Evolutionary conservation across 2,329 filamentous ascomycete species (phyloP).

Genomic region (Monosporascus cannonballus): DNA sequence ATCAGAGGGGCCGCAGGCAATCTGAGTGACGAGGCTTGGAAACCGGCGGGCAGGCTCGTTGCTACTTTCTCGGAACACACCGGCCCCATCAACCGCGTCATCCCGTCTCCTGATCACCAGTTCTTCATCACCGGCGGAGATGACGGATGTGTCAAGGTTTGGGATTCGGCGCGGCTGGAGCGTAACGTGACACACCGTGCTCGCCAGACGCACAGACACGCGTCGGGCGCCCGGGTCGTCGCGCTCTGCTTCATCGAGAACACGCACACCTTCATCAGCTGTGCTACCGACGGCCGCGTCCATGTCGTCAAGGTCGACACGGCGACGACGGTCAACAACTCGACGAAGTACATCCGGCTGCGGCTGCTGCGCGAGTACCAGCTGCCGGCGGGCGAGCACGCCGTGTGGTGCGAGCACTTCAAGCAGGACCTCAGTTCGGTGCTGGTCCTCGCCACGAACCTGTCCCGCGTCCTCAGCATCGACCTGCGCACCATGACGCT

Average conservation of each 20-base stretch:
- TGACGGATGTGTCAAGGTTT: conserved; percentile 85
- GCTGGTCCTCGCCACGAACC: conserved; percentile 79
- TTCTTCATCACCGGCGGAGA: conserved; percentile 95
- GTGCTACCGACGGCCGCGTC: conserved; percentile 82
- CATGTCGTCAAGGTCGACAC: conserved; percentile 79
- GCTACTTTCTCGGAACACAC: conserved; percentile 86
- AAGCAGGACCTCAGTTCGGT: conserved; percentile 76
- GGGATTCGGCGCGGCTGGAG: conserved; percentile 86
- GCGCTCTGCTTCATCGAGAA: conserved; percentile 88
- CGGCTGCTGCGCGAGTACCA: conserved; percentile 73
- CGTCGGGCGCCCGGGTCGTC: conserved; percentile 64
- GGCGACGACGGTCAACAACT: conserved; percentile 31
- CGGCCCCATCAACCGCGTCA: conserved; percentile 73
- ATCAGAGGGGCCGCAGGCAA: conserved; percentile 43
- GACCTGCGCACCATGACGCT: conserved; percentile 83
- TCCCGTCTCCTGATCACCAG: conserved; percentile 79
- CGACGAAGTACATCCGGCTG: conserved; percentile 72
- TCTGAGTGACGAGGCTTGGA: conserved; percentile 62
- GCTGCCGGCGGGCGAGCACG: conserved; percentile 67
- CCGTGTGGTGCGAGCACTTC: conserved; percentile 89
- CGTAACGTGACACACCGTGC: conserved; percentile 85
- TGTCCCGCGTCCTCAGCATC: conserved; percentile 74
- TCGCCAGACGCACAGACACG: conserved; percentile 77
- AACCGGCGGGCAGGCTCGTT: conserved; percentile 75
- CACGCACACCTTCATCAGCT: conserved; percentile 89